Evolutionary conservation across 73 alveolate species (phyloP), one percentile per base, ranked within the genome.

Genomic region (Paramecium octaurelia): DNA sequence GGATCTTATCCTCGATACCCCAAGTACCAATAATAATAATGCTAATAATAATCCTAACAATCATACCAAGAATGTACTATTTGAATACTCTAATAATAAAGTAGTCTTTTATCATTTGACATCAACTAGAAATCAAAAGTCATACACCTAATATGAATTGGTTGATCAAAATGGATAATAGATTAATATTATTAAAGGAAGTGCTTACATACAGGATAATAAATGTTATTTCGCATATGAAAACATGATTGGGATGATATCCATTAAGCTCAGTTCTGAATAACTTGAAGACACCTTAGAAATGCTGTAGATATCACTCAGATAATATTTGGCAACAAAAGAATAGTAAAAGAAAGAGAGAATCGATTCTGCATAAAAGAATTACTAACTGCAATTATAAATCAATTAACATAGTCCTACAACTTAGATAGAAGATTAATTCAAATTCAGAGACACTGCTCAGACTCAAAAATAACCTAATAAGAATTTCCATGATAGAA

Each of bases 401-500:
- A 80, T 80, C 8, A 48, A 80, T 21, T 24, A 21, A 12, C 46
- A 40, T 46, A 80, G 91, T 80, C 91, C 91, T 18, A 23, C 70
- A 4, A 40, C 70, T n/a, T 80, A 80, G 8, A 21, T 31, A 8
- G 75, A 44, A 24, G 91, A 80, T 18, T 44, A 80, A 48, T 80
- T 80, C 34, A 44, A 46, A 80, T 80, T 80, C 24, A 80, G 46
- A 42, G 91, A 80, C 5, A 21, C 69, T 18, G 21, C 77, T 44
- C 8, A 80, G 48, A 80, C 27, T 6, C 8, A 31, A 31, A 80
- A 48, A 80, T 44, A 43, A 42, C 70, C 27, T 38, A 80, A 46
- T 80, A 80, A 48, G 16, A 43, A 27, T 27, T 80, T 80, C 46
- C 73, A 43, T 80, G 91, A 80, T 80, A 80, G 91, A 23, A 80